These are phyloP conservation scores for Suhomyces bribrorum DNA, from an alignment of 1,139 yeast species.

Conservation along the genomic window DNA sequence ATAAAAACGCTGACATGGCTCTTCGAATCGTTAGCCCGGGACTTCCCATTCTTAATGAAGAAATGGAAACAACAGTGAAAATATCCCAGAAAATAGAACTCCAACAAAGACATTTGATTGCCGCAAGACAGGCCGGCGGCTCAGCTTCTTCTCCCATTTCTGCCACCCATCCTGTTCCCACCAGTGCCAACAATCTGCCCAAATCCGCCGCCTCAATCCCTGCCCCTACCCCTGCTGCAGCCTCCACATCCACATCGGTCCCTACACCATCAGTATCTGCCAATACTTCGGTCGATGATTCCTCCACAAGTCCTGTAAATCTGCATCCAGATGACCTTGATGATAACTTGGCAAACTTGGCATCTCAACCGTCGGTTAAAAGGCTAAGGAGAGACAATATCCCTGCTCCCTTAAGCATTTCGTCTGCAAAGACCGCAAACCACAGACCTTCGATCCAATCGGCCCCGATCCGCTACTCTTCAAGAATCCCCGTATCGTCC, in stretches of 20 bases:
- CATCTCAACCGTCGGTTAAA: slow-evolving; percentile 31
- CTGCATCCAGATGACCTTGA: slow-evolving; percentile 16
- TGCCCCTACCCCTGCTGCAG: not conserved
- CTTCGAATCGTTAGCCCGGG: slow-evolving; percentile 51
- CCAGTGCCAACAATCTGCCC: slow-evolving; percentile 2
- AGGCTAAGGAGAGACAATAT: slow-evolving; percentile 46
- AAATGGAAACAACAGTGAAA: slow-evolving; percentile 49
- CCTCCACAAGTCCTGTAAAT: not conserved
- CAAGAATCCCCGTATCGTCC: slow-evolving; percentile 9
- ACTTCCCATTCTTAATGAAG: slow-evolving; percentile 44
- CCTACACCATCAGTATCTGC: slow-evolving; percentile 7
- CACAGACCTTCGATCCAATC: slow-evolving; percentile 40
- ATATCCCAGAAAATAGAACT: slow-evolving; percentile 48
- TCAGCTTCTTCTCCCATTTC: slow-evolving; percentile 7
- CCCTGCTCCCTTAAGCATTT: slow-evolving; percentile 43
- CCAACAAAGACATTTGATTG: slow-evolving; percentile 51
- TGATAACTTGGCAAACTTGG: no score
- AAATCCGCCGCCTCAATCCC: slow-evolving; percentile 5
- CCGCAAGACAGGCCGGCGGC: slow-evolving; percentile 30
- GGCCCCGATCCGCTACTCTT: slow-evolving; percentile 40
- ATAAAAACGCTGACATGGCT: slow-evolving; percentile 28
- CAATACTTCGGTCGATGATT: slow-evolving; percentile 6
- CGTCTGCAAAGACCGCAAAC: slow-evolving; percentile 12
- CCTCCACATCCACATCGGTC: not conserved
- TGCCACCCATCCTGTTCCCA: not conserved